Evolutionary conservation across 768 basidiomycete species (phyloP), one percentile per base, ranked within the genome.

Genomic region (Mycena belliarum): DNA sequence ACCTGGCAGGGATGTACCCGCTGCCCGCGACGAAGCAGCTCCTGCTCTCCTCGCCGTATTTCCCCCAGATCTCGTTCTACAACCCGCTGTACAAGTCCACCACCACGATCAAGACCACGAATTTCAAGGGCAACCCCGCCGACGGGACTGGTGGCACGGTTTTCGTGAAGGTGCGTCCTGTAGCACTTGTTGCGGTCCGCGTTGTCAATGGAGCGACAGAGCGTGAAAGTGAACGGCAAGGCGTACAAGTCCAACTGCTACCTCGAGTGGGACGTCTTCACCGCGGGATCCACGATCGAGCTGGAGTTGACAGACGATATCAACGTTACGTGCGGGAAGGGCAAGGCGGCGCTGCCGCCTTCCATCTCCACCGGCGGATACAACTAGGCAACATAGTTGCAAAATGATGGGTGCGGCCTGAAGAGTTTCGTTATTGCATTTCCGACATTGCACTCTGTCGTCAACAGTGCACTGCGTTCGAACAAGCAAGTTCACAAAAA

Each of bases 311-410:
- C 82, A 6, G 73, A 78, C 55, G 76, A 85, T 64, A 80, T 82
- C 57, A 76, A 71, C 28, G 75, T 82, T 7, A 72, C 76, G 2
- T 87, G 85, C 66, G 85, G 85, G 16, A 69, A 65, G 3, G 78
- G 74, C 8, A 37, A 70, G 20, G 66, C 69, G 33, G 80, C 82
- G 1, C 65, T 86, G 35, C 85, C 85, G 0, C 84, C 85, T 2
- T 86, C 85, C 16, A 73, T 86, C 35, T 86, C 85, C 6, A 87
- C 84, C n/a, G 85, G 84, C 6, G 85, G 85, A 0, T 86, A 76
- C 63, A 65, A 76, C 51, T 81, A 51, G 38, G 21, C 28, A 33
- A 16, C 15, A 24, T 32, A 7, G 6, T 32, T 6, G 29, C 7
- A 14, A 32, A 7, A 32, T 32, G 14, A 6, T n/a, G n/a, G n/a